These are phyloP conservation scores for Euphorbia tirucalli DNA, from an alignment of 345 rosid species.

Conservation along the genomic window DNA sequence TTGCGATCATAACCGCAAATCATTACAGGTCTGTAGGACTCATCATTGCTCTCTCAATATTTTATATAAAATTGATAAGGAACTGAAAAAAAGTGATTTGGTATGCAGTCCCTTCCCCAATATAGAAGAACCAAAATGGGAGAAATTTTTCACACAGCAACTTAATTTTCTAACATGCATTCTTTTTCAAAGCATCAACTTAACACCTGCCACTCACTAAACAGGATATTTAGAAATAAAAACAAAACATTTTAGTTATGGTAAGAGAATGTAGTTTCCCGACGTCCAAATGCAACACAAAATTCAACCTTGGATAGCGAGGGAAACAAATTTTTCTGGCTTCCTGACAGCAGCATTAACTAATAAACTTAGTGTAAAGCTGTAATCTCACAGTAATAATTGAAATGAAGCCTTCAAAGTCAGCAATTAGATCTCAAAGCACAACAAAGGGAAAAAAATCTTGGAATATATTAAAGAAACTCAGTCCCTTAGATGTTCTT, in stretches of 20 bases:
- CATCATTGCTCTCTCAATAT: slow-evolving; percentile 44
- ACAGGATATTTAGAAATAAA: neutral
- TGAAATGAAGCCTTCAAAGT: neutral
- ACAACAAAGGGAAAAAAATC: neutral
- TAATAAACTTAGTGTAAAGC: neutral
- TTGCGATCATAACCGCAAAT: slow-evolving; percentile 83
- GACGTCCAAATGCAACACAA: slow-evolving; percentile 5
- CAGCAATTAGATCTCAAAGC: too few species aligned
- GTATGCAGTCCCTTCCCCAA: too few species aligned
- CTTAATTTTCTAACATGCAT: too few species aligned
- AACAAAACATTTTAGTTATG: too few species aligned
- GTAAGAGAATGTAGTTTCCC: neutral
- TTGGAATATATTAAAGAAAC: neutral
- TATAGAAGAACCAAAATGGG: too few species aligned
- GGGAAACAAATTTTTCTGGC: slow-evolving; percentile 46
- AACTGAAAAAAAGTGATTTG: too few species aligned
- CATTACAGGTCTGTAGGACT: slow-evolving; percentile 95
- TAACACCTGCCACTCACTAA: too few species aligned
- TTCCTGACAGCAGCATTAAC: slow-evolving; percentile 13
- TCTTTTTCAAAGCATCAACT: too few species aligned
- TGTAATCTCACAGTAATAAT: neutral
- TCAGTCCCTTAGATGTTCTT: slow-evolving; percentile 16
- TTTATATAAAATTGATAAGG: too few species aligned
- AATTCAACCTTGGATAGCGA: slow-evolving; percentile 50
- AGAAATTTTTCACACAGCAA: too few species aligned